phyloP scores from a whole-genome alignment of 345 rosid genomes.

The Corymbia maculata region DNA sequence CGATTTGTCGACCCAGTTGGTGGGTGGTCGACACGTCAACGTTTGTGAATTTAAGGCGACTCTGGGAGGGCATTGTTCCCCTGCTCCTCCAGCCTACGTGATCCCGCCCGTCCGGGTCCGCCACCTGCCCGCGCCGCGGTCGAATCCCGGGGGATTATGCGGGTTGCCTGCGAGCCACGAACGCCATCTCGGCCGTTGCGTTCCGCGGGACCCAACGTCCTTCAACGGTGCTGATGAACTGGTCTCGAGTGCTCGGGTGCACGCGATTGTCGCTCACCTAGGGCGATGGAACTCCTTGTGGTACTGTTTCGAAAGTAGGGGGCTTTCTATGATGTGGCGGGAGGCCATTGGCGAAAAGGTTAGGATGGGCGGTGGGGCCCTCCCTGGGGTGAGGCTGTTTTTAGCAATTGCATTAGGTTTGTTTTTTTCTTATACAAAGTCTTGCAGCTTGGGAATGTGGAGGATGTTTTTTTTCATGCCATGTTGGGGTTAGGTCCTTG shows the following conservation, averaged over 20 bases:
- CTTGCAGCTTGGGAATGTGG: not conserved
- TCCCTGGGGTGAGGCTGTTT: not conserved
- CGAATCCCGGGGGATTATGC: too few relatives aligned
- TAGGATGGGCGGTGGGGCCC: not conserved
- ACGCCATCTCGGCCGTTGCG: too few relatives aligned
- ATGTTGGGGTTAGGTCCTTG: not conserved
- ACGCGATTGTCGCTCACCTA: not conserved
- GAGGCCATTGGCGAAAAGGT: not conserved
- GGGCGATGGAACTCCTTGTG: not conserved
- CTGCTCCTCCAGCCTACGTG: not conserved
- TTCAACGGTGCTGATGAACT: not conserved
- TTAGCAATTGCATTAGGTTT: not conserved
- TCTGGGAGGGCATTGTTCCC: not conserved
- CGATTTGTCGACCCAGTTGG: slow-evolving; percentile 6
- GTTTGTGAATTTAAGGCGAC: slow-evolving; percentile 32
- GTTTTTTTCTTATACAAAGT: not conserved
- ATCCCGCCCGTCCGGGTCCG: not conserved
- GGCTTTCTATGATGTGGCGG: not conserved
- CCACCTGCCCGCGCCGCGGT: not conserved
- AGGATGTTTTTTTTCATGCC: not conserved
- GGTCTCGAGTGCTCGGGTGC: not conserved
- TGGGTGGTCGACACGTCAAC: slow-evolving; percentile 32
- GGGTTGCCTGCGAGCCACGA: too few relatives aligned
- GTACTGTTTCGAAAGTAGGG: not conserved
- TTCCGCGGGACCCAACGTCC: too few relatives aligned